Percentiles rank a stretch among this genome's conserved stretches.
Conservation (phyloP, 768 basidiomycete species). For the Candolleomyces aberdarensis region DNA sequence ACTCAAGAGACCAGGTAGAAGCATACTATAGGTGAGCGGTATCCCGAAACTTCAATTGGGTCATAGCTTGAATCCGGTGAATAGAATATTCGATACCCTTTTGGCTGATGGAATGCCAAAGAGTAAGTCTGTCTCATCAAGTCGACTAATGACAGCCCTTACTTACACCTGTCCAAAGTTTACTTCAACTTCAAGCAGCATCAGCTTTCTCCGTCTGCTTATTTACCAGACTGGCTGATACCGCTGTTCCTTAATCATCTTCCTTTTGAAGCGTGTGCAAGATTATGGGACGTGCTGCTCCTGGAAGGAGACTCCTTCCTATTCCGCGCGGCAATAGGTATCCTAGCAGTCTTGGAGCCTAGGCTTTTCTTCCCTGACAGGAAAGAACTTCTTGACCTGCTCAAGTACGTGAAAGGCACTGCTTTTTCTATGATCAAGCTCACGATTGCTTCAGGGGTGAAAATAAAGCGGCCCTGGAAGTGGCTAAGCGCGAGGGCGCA, state of each 20-base stretch:
- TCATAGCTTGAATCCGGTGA: constrained; percentile 6
- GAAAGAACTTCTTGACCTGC: constrained; percentile 72
- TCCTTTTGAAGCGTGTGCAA: constrained; percentile 88
- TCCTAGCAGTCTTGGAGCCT: constrained; percentile 80
- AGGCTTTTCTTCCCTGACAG: constrained; percentile 87
- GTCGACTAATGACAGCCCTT: not conserved
- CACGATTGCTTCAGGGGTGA: constrained; percentile 55
- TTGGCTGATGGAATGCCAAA: constrained; percentile 94
- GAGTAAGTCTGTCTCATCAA: constrained; percentile 44
- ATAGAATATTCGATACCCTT: constrained; percentile 87
- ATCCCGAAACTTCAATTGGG: constrained; percentile 1
- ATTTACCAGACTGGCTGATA: constrained; percentile 78
- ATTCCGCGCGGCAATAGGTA: constrained; percentile 79
- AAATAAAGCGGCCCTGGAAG: constrained; percentile 78
- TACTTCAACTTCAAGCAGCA: constrained; percentile 96
- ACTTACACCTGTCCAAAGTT: constrained; percentile 41
- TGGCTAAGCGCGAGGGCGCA: constrained; percentile 69
- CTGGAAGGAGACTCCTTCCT: constrained; percentile 90
- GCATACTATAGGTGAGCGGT: constrained; percentile 77
- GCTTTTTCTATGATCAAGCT: not conserved
- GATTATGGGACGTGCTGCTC: constrained; percentile 84
- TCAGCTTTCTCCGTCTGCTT: constrained; percentile 82
- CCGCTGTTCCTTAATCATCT: constrained; percentile 82
- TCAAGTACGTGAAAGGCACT: constrained; percentile 47
- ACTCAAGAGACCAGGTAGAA: constrained; percentile 60